Evolutionary conservation across 371 early-diverging fungal genomes (phyloP).

Genomic region (Chytridiales sp.): DNA sequence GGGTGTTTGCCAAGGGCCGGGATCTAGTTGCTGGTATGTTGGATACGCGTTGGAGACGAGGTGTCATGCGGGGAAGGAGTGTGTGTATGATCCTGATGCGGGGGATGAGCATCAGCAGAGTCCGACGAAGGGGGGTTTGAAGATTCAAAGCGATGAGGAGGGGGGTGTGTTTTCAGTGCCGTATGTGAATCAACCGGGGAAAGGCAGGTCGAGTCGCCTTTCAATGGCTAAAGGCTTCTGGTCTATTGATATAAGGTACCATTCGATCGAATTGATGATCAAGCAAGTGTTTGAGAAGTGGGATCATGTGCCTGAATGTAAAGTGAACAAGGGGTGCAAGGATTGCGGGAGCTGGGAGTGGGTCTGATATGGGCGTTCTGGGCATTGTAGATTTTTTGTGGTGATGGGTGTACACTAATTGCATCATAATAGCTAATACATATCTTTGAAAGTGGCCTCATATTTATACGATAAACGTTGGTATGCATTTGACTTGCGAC

Average conservation of each 20-base stretch:
- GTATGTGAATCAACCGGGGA: background rate
- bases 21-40: conserved; percentile 79
- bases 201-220: background rate
- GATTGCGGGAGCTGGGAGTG: conserved; percentile 79
- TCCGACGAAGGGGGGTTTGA: conserved; percentile 56
- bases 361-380: background rate
- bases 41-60: conserved; percentile 88
- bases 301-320: conserved; percentile 60
- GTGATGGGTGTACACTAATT: no score
- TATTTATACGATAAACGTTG: no score
- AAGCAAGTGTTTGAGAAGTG: conserved; percentile 66
- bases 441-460: no score
- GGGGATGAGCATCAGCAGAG: background rate
- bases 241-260: conserved; percentile 64
- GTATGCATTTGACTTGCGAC: no score
- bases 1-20: conserved; percentile 81
- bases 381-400: background rate
- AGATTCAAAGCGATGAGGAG: conserved; percentile 45
- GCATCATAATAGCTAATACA: no score
- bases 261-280: conserved; percentile 78
- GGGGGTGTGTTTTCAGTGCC: background rate
- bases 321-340: conserved; percentile 56
- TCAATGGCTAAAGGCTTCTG: background rate
- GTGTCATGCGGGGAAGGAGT: conserved; percentile 50
- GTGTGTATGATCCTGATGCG: conserved; percentile 37